These are phyloP conservation scores for Trypanosoma cruzi DNA, from an alignment of 208 protist species.

Conservation along the genomic window DNA sequence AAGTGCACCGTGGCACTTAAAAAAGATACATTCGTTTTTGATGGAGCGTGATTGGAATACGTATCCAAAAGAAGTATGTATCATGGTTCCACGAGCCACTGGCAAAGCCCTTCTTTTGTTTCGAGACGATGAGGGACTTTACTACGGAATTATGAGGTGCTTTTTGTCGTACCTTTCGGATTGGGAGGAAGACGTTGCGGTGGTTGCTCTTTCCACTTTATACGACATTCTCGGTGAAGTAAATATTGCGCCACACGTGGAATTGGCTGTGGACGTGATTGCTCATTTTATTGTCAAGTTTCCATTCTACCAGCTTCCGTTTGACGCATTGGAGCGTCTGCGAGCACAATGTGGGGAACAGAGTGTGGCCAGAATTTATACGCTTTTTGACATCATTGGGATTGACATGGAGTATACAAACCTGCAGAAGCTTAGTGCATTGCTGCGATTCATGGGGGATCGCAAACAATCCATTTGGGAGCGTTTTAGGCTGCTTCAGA, in stretches of 20 bases:
- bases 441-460: constrained; percentile 66
- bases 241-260: constrained; percentile 14
- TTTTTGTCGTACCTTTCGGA: constrained; percentile 47
- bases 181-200: constrained; percentile 16
- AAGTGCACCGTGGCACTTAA: constrained; percentile 61
- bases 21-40: constrained; percentile 57
- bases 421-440: constrained; percentile 72
- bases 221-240: constrained; percentile 12
- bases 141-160: constrained; percentile 23
- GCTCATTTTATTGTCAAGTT: constrained; percentile 23
- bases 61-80: constrained; percentile 40
- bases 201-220: constrained; percentile 27
- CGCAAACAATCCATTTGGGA: constrained; percentile 36
- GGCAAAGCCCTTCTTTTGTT: constrained; percentile 41
- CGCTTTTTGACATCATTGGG: constrained; percentile 56
- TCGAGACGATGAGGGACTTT: constrained; percentile 30
- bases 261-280: constrained; percentile 14
- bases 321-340: constrained; percentile 60
- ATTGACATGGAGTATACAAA: constrained; percentile 58
- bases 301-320: constrained; percentile 34
- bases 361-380: constrained; percentile 47
- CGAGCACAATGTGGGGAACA: constrained; percentile 54
- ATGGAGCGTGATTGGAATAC: constrained; percentile 52
- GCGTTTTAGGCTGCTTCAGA: constrained; percentile 41
- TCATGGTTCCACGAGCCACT: constrained; percentile 42